Evolutionary conservation across 139 green algal species (phyloP).

Genomic region (Parachlorella kessleri): DNA sequence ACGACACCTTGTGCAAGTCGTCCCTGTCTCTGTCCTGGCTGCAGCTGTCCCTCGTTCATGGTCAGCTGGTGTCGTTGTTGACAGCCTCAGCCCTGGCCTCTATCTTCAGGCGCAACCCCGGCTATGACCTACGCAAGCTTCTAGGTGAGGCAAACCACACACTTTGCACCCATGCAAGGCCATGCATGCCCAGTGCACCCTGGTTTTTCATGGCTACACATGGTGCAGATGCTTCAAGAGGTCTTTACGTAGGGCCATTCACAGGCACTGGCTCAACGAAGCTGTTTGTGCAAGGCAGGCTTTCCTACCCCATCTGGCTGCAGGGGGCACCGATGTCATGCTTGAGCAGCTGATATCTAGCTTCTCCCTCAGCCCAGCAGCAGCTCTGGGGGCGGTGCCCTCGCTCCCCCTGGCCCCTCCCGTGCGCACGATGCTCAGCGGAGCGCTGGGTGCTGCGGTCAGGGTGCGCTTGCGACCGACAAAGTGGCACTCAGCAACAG

Average conservation of each 20-base stretch:
- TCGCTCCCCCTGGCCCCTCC: constrained; percentile 38
- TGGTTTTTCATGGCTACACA: background rate
- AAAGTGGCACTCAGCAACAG: too few species aligned
- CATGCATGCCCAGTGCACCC: background rate
- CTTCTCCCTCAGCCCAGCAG: constrained; percentile 47
- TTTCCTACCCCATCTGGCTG: too few species aligned
- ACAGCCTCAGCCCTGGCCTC: constrained; percentile 27
- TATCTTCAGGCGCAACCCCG: constrained; percentile 29
- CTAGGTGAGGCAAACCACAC: constrained; percentile 9
- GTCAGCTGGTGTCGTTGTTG: constrained; percentile 32
- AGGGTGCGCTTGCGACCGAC: constrained; percentile 39
- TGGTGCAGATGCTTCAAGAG: background rate
- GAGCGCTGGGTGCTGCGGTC: constrained; percentile 51
- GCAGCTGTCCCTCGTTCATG: constrained; percentile 40
- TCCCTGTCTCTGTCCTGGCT: background rate
- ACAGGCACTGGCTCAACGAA: background rate
- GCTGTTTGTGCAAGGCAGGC: too few species aligned
- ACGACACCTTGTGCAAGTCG: background rate
- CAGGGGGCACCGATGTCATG: constrained; percentile 44
- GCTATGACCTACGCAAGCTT: constrained; percentile 35
- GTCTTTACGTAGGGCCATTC: background rate
- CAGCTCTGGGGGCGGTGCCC: constrained; percentile 53
- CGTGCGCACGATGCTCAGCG: constrained; percentile 34
- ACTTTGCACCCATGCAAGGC: background rate
- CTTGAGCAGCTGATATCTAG: constrained; percentile 37